A percentile compares a stretch with the other conserved stretches of the same genome.
Conservation (phyloP, 176 grass and related monocot genomes). For the Secale cereale region DNA sequence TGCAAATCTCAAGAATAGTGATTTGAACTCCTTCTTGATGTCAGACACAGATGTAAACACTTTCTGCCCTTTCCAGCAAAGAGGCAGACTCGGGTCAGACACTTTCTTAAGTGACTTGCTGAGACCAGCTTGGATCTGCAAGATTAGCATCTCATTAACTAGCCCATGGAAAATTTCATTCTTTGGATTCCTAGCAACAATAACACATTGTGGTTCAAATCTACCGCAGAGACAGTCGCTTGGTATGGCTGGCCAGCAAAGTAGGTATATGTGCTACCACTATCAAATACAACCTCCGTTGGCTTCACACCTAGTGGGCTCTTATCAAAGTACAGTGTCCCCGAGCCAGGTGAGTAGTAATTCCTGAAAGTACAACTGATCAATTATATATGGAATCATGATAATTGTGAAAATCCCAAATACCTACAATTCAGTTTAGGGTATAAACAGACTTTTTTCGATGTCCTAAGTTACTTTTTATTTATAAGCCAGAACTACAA, state of each 20-base stretch:
- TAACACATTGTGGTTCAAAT: neutral
- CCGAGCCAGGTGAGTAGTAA: constrained; percentile 86
- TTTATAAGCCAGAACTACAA: no score
- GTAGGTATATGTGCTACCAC: constrained; percentile 90
- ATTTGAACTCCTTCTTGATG: constrained; percentile 78
- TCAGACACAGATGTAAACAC: constrained; percentile 79
- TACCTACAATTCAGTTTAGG: no score
- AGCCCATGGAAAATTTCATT: no score
- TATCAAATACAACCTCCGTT: constrained; percentile 83
- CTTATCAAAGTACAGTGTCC: constrained; percentile 52
- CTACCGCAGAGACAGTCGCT: constrained; percentile 78
- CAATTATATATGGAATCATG: no score
- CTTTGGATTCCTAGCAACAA: neutral
- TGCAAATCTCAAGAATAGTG: constrained; percentile 57
- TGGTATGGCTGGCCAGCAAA: constrained; percentile 66
- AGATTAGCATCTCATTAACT: constrained; percentile 10
- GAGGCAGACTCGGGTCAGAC: constrained; percentile 51
- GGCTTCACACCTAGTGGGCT: constrained; percentile 49
- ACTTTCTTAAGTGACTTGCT: constrained; percentile 50
- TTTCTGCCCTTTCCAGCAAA: constrained; percentile 89
- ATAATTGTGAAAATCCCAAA: no score
- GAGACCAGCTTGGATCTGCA: constrained; percentile 68
- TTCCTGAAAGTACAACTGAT: constrained; percentile 39
- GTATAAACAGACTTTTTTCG: no score
- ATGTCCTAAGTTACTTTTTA: no score